Conservation (phyloP, 129 eudicot species). For the Apium graveolens region DNA sequence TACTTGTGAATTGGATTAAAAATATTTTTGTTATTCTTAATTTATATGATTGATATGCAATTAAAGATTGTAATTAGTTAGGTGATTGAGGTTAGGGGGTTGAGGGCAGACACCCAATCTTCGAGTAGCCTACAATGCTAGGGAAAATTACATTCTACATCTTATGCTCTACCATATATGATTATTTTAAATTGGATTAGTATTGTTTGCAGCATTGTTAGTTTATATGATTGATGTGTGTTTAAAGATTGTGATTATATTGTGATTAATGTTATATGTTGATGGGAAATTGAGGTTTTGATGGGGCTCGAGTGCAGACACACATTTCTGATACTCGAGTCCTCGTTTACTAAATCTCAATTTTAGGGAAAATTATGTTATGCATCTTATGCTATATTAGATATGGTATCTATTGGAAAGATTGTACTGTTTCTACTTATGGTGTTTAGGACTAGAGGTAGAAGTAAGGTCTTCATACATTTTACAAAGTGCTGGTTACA, state of each 20-base stretch:
- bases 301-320: background rate
- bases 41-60: background rate
- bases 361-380: background rate
- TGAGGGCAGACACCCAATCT: too few relatives aligned
- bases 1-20: background rate
- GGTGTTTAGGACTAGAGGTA: too few relatives aligned
- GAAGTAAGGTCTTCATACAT: too few relatives aligned
- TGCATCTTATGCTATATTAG: background rate
- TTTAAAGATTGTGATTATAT: background rate
- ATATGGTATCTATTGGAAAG: background rate
- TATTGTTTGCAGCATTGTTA: background rate
- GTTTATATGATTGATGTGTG: background rate
- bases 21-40: background rate
- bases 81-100: background rate
- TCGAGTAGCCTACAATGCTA: background rate
- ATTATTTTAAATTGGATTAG: background rate
- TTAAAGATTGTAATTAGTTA: background rate
- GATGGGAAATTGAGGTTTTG: background rate
- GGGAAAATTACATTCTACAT: background rate
- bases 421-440: background rate
- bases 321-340: background rate
- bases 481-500: background rate
- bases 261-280: background rate
- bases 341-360: background rate
- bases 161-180: background rate